Conservation (phyloP, 441 rosid species). For the Adansonia gregorii region DNA sequence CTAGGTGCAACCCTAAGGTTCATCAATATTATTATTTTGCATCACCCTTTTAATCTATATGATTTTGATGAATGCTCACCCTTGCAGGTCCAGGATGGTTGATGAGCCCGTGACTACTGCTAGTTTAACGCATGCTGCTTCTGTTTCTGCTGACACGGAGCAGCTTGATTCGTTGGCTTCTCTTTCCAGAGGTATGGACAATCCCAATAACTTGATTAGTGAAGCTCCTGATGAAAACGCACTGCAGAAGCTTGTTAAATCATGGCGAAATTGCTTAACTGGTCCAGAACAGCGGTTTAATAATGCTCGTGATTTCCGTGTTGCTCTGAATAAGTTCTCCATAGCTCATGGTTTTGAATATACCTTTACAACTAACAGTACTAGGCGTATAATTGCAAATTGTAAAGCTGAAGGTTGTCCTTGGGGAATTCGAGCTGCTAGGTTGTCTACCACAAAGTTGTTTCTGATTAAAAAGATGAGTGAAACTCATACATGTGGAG, state of each 20-base stretch:
- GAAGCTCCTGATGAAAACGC: constrained; percentile 41
- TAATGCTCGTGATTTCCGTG: constrained; percentile 70
- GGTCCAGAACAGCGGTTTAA: constrained; percentile 82
- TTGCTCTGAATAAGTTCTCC: constrained; percentile 79
- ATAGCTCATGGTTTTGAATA: constrained; percentile 67
- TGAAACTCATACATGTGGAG: constrained; percentile 23
- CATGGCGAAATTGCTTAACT: constrained; percentile 76
- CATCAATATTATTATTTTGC: background rate
- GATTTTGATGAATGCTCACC: background rate
- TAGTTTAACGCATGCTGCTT: constrained; percentile 27
- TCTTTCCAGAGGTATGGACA: constrained; percentile 10
- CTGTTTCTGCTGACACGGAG: constrained; percentile 29
- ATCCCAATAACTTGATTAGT: constrained; percentile 9
- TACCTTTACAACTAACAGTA: constrained; percentile 65
- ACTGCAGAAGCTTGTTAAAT: constrained; percentile 39
- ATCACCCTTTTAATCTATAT: constrained; percentile 6
- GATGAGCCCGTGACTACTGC: constrained; percentile 28
- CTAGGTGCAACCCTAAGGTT: background rate
- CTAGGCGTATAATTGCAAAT: constrained; percentile 66
- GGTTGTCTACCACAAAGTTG: constrained; percentile 51
- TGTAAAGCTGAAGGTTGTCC: constrained; percentile 74
- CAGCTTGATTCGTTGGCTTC: constrained; percentile 31
- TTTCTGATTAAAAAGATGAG: constrained; percentile 70
- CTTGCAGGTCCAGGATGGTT: constrained; percentile 16
- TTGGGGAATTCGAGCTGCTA: constrained; percentile 71